Evolutionary conservation across 345 rosid species (phyloP).

Genomic region (Arabidopsis arenosa): DNA sequence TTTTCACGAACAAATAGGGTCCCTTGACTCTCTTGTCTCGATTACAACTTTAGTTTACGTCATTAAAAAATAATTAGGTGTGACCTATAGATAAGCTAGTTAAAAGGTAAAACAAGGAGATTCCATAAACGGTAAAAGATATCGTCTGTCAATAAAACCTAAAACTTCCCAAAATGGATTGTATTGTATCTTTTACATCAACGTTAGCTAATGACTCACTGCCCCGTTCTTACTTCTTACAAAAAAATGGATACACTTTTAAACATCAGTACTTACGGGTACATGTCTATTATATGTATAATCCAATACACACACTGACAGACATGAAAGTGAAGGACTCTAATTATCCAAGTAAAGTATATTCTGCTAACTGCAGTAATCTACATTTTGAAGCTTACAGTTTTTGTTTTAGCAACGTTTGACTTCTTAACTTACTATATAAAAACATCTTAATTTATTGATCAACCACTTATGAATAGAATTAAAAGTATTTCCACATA

Average conservation of each 20-base stretch:
- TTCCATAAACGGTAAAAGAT: slow-evolving; percentile 10
- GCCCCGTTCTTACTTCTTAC: not conserved
- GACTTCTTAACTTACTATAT: not conserved
- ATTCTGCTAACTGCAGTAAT: too few relatives aligned
- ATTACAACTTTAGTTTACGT: slow-evolving; percentile 34
- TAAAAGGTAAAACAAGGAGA: not conserved
- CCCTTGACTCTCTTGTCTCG: slow-evolving; percentile 41
- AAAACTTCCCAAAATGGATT: not conserved
- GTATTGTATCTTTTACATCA: not conserved
- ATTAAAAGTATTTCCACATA: not conserved
- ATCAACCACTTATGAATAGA: not conserved
- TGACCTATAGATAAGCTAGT: not conserved
- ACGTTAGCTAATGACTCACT: not conserved
- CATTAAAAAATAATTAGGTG: not conserved
- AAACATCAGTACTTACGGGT: not conserved
- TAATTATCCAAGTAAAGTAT: too few relatives aligned
- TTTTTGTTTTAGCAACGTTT: not conserved
- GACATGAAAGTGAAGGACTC: not conserved
- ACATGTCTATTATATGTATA: not conserved
- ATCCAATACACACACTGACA: not conserved
- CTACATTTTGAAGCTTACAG: not conserved
- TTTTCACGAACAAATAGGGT: slow-evolving; percentile 38
- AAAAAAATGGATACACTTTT: not conserved
- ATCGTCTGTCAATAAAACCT: not conserved
- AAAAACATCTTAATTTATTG: not conserved